These are phyloP conservation scores for Croton setiger DNA, from an alignment of 441 rosid genomes.

Conservation along the genomic window DNA sequence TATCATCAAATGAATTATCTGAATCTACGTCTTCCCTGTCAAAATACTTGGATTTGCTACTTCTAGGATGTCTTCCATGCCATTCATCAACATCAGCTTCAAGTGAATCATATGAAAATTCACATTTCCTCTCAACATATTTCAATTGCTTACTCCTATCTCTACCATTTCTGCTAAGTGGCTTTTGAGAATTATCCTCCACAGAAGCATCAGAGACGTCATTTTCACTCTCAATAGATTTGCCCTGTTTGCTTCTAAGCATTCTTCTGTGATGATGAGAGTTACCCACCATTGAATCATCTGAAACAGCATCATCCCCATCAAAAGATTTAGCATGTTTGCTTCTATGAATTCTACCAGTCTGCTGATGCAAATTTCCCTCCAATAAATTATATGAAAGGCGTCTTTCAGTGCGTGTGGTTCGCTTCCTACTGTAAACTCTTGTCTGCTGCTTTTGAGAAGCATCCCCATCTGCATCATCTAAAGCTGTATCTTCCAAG, in stretches of 20 bases:
- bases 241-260: constrained; percentile 42
- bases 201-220: constrained; percentile 42
- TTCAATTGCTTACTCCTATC: constrained; percentile 36
- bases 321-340: constrained; percentile 25
- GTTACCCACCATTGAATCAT: constrained; percentile 52
- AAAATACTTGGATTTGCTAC: constrained; percentile 25
- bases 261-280: constrained; percentile 37
- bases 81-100: constrained; percentile 26
- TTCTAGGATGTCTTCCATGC: constrained; percentile 29
- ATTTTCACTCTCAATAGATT: constrained; percentile 40
- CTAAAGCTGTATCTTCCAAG: constrained; percentile 31
- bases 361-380: constrained; percentile 20
- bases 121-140: constrained; percentile 28
- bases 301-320: constrained; percentile 49
- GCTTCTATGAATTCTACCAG: constrained; percentile 16
- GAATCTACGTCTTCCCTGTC: constrained; percentile 45
- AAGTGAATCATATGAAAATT: constrained; percentile 34
- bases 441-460: constrained; percentile 22
- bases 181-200: constrained; percentile 44
- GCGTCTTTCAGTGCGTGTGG: constrained; percentile 24
- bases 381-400: constrained; percentile 25
- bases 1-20: constrained; percentile 42
- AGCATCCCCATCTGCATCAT: constrained; percentile 26
- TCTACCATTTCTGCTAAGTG: constrained; percentile 24
- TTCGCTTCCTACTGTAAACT: constrained; percentile 20